phyloP scores from a whole-genome alignment of 2,329 filamentous ascomycete genomes.

The Tolypocladium pustulatum region DNA sequence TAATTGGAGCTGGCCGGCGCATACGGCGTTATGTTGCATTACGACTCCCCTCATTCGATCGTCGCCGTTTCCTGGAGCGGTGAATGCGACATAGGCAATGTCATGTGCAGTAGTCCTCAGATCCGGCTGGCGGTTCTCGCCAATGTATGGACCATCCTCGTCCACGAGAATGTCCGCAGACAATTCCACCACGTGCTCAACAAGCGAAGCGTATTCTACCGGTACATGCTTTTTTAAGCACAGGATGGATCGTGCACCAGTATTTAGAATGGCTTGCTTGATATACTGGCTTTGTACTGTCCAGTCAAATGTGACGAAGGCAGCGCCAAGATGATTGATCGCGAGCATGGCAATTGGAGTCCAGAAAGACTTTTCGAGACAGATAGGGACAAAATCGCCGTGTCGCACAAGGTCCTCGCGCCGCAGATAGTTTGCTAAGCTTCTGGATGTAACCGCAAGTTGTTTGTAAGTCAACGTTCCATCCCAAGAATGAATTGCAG shows the following conservation, averaged over 20 bases:
- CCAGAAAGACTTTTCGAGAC: constrained; percentile 27
- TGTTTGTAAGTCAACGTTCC: constrained; percentile 29
- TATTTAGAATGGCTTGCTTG: background rate
- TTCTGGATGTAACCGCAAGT: constrained; percentile 24
- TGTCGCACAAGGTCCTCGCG: constrained; percentile 9
- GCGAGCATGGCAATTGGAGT: constrained; percentile 20
- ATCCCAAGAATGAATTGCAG: constrained; percentile 33
- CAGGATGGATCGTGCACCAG: background rate
- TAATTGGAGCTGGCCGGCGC: background rate
- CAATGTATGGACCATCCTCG: background rate
- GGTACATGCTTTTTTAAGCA: background rate
- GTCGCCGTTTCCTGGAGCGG: constrained; percentile 4
- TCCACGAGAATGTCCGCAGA: background rate
- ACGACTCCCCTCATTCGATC: constrained; percentile 7
- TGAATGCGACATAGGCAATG: constrained; percentile 7
- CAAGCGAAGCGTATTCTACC: background rate
- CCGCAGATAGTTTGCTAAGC: constrained; percentile 20
- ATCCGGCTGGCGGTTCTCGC: background rate
- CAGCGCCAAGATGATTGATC: constrained; percentile 22
- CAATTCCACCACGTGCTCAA: background rate
- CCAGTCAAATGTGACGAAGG: constrained; percentile 22
- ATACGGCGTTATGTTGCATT: constrained; percentile 4
- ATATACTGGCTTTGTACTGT: constrained; percentile 9
- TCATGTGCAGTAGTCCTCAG: background rate
- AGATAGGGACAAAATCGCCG: constrained; percentile 18